Percentiles rank a stretch among this genome's conserved stretches.
Conservation (phyloP, 257 asterid species). For the Solanum lignicaule region DNA sequence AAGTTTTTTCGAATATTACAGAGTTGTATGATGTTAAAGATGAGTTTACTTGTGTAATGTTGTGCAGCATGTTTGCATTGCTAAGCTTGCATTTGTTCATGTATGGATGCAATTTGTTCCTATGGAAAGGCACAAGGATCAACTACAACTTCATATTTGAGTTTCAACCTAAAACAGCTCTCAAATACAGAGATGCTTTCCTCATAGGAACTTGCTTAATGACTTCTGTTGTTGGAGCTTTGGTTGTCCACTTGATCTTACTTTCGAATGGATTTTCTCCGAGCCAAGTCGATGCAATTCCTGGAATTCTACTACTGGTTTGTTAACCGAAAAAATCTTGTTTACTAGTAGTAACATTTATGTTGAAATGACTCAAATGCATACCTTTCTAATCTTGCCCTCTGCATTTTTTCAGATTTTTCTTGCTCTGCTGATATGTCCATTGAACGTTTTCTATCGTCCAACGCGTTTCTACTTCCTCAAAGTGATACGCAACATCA, state of each 20-base stretch:
- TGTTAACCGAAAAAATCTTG: background rate
- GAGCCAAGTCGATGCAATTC: slow-evolving; percentile 50
- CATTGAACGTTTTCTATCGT: slow-evolving; percentile 69
- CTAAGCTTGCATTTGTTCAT: slow-evolving; percentile 82
- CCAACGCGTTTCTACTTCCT: slow-evolving; percentile 71
- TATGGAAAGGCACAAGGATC: slow-evolving; percentile 80
- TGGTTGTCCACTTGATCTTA: slow-evolving; percentile 69
- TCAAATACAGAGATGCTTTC: slow-evolving; percentile 81
- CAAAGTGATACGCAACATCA: slow-evolving; percentile 62
- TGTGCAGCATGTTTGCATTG: slow-evolving; percentile 92
- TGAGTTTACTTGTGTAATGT: background rate
- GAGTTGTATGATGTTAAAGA: background rate
- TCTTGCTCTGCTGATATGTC: slow-evolving; percentile 47
- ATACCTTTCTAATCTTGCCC: background rate
- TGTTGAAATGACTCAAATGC: background rate
- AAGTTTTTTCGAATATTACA: background rate
- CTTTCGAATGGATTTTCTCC: slow-evolving; percentile 45
- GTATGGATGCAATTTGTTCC: slow-evolving; percentile 86
- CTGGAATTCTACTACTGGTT: slow-evolving; percentile 69
- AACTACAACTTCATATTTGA: slow-evolving; percentile 86
- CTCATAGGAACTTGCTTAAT: slow-evolving; percentile 71
- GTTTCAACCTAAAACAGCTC: slow-evolving; percentile 52
- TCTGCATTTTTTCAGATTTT: slow-evolving; percentile 31
- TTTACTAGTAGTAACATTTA: background rate
- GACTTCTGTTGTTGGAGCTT: slow-evolving; percentile 75